These are phyloP conservation scores for Penicillium atrosanguineum DNA, from an alignment of 495 filamentous ascomycete genomes.

Conservation along the genomic window DNA sequence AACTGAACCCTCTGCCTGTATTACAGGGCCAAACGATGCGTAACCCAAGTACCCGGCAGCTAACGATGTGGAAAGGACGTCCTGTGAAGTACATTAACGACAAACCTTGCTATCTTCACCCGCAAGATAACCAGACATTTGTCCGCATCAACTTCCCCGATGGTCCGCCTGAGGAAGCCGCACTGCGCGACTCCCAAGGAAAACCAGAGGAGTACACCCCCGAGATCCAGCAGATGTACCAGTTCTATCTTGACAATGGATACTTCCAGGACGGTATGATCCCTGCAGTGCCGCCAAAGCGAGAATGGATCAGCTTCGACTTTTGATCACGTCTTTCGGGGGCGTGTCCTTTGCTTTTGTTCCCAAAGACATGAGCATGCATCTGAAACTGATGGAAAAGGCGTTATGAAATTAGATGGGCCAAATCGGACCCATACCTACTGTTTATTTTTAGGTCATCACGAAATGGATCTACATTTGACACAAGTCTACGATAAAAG, in stretches of 20 bases:
- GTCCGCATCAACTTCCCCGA: constrained; percentile 67
- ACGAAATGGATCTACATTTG: neutral
- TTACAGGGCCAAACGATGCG: constrained; percentile 38
- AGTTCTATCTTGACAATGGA: constrained; percentile 57
- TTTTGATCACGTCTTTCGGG: constrained; percentile 41
- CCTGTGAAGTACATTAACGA: constrained; percentile 52
- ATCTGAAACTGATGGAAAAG: neutral
- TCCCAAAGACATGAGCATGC: neutral
- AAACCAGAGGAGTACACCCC: constrained; percentile 42
- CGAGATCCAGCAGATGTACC: constrained; percentile 57
- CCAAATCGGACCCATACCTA: neutral
- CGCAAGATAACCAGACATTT: constrained; percentile 44
- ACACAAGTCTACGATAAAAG: neutral
- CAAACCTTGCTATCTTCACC: constrained; percentile 49
- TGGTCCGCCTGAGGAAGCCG: constrained; percentile 58
- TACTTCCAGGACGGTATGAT: constrained; percentile 61
- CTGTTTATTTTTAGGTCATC: neutral
- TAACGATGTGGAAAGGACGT: constrained; percentile 54
- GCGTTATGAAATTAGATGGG: neutral
- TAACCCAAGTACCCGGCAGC: constrained; percentile 33
- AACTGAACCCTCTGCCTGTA: constrained; percentile 36
- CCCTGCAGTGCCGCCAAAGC: constrained; percentile 69
- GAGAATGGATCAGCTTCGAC: constrained; percentile 70
- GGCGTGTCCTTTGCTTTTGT: neutral
- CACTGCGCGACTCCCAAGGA: constrained; percentile 36